Evolutionary conservation across 106 monocot genomes (phyloP).

Genomic region (Gastrodia elata): DNA sequence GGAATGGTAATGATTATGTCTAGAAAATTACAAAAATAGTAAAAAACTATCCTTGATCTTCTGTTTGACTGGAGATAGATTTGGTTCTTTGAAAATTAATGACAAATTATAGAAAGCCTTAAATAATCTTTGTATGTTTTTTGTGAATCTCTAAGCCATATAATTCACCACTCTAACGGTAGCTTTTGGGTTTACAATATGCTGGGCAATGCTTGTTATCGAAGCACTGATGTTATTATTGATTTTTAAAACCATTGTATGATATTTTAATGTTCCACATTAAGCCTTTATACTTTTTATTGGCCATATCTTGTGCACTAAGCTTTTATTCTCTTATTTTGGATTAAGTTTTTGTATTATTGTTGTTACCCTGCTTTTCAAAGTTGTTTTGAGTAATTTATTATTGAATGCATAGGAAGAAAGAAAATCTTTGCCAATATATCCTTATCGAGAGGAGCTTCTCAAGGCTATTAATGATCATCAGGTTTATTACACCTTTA

Average conservation of each 20-base stretch:
- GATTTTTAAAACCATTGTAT: background rate
- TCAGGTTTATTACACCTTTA: conserved; percentile 44
- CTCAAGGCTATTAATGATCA: conserved; percentile 69
- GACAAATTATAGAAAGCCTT: no score
- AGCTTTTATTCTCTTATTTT: background rate
- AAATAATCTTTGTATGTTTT: no score
- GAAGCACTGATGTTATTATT: no score
- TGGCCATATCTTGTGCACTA: background rate
- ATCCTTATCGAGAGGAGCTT: conserved; percentile 68
- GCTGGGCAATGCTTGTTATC: no score
- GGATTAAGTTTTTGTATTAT: background rate
- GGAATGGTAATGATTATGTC: no score
- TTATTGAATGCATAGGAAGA: conserved; percentile 41
- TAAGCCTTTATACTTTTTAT: background rate
- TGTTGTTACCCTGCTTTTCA: background rate
- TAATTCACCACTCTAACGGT: no score
- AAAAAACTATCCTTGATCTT: no score
- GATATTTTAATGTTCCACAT: background rate
- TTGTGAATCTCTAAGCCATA: no score
- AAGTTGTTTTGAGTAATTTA: conserved; percentile 4
- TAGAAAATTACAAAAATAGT: no score
- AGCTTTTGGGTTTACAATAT: no score
- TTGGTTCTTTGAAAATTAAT: no score
- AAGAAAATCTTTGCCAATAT: conserved; percentile 81
- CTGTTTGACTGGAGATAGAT: no score